Conservation (phyloP, 768 basidiomycete species). For the Leccinum sublutescens region DNA sequence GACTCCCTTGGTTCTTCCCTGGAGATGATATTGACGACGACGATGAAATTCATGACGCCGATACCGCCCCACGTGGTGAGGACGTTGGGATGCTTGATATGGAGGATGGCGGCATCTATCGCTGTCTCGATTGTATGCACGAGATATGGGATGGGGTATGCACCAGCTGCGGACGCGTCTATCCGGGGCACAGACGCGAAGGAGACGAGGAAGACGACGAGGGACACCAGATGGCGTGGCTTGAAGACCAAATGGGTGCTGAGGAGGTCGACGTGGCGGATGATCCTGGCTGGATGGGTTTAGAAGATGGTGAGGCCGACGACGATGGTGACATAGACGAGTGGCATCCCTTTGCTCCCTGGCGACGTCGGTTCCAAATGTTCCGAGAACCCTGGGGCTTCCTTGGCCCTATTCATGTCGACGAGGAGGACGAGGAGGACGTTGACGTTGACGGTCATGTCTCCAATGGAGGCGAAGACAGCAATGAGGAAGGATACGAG, state of each 20-base stretch:
- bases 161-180: conserved; percentile 56
- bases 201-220: conserved; percentile 27
- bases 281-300: conserved; percentile 34
- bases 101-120: conserved; percentile 75
- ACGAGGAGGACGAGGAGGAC: conserved; percentile 26
- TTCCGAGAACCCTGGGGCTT: conserved; percentile 20
- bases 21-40: conserved; percentile 21
- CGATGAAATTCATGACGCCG: conserved; percentile 15
- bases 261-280: conserved; percentile 31
- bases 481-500: conserved; percentile 44
- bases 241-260: conserved; percentile 39
- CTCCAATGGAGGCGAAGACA: conserved; percentile 19
- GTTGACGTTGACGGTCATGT: conserved; percentile 10
- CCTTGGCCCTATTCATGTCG: conserved; percentile 18
- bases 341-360: conserved; percentile 20
- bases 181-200: conserved; percentile 47
- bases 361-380: conserved; percentile 14
- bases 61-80: conserved; percentile 27
- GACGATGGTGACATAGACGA: conserved; percentile 29
- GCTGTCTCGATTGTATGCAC: conserved; percentile 74
- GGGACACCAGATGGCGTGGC: conserved; percentile 32
- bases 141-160: conserved; percentile 76
- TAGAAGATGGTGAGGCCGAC: conserved; percentile 35
- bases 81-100: conserved; percentile 65
- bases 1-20: conserved; percentile 26